Conservation (phyloP, 176 grass and related monocot genomes). For the Bolboschoenus planiculmis region DNA sequence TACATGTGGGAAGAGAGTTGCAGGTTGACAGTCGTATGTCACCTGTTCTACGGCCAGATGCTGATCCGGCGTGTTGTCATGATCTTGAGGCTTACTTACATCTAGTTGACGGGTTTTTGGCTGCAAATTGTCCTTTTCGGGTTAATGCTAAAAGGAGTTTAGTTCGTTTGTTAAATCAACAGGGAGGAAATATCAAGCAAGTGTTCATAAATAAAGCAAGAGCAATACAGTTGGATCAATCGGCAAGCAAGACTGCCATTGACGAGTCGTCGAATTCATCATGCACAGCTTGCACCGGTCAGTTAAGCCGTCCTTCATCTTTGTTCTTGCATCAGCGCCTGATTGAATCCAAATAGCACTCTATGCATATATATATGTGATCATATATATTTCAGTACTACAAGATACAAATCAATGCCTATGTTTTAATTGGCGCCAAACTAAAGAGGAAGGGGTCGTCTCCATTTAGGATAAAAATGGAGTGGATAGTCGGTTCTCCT, state of each 20-base stretch:
- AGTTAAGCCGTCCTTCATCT: neutral
- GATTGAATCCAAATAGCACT: conserved; percentile 13
- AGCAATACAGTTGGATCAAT: conserved; percentile 5
- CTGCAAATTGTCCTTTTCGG: conserved; percentile 38
- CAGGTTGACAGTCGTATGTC: conserved; percentile 48
- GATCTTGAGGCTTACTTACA: conserved; percentile 73
- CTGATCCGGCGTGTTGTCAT: conserved; percentile 50
- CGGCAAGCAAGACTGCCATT: neutral
- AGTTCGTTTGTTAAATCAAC: conserved; percentile 34
- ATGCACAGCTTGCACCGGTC: neutral
- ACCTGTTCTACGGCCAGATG: conserved; percentile 48
- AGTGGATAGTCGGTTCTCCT: neutral
- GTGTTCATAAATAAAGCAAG: conserved; percentile 40
- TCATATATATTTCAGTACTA: neutral
- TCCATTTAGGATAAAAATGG: neutral
- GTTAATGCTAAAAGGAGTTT: conserved; percentile 47
- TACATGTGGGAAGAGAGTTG: conserved; percentile 47
- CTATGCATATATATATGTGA: neutral
- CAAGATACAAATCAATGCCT: neutral
- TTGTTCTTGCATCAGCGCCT: neutral
- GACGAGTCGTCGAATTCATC: neutral
- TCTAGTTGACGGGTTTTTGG: conserved; percentile 57
- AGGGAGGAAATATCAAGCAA: conserved; percentile 45
- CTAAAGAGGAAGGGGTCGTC: neutral
- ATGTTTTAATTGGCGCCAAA: conserved; percentile 7